A percentile compares a stretch with the other conserved stretches of the same genome.
These are phyloP conservation scores for Eucalyptus erythrocorys DNA, from an alignment of 345 rosid genomes.

Conservation along the genomic window DNA sequence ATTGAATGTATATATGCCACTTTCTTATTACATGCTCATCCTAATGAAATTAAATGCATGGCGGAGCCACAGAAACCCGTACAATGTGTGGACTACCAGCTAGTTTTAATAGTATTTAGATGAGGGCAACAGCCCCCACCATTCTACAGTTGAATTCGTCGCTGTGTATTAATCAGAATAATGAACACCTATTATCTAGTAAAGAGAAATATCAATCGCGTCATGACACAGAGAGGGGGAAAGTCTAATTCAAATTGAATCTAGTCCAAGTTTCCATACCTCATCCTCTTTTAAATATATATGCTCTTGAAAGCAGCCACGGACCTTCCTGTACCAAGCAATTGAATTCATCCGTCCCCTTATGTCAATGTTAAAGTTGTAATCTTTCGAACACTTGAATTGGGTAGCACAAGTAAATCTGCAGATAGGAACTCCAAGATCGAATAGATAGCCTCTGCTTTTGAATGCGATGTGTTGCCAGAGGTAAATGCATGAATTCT, in stretches of 20 bases:
- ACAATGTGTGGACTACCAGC: not conserved
- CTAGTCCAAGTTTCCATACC: not conserved
- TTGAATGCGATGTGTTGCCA: conserved; percentile 27
- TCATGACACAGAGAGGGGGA: not conserved
- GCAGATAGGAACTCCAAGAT: conserved; percentile 23
- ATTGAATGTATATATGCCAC: not conserved
- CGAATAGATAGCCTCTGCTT: conserved; percentile 34
- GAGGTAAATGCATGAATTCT: conserved; percentile 46
- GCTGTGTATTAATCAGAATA: not conserved
- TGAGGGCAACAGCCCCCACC: not conserved
- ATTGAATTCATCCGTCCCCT: not conserved
- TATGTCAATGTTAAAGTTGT: not conserved
- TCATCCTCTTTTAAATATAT: not conserved
- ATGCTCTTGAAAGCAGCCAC: not conserved
- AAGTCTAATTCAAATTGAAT: not conserved
- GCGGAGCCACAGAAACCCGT: not conserved
- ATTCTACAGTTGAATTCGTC: not conserved
- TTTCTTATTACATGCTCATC: not conserved
- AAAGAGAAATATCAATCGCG: not conserved
- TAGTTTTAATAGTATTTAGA: not conserved
- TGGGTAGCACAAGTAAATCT: conserved; percentile 14
- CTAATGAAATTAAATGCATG: not conserved
- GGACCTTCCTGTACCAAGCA: not conserved
- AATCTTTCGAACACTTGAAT: not conserved
- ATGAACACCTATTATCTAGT: not conserved